Evolutionary conservation across 331 rosid species (phyloP).

Genomic region (Dryas integrifolia): DNA sequence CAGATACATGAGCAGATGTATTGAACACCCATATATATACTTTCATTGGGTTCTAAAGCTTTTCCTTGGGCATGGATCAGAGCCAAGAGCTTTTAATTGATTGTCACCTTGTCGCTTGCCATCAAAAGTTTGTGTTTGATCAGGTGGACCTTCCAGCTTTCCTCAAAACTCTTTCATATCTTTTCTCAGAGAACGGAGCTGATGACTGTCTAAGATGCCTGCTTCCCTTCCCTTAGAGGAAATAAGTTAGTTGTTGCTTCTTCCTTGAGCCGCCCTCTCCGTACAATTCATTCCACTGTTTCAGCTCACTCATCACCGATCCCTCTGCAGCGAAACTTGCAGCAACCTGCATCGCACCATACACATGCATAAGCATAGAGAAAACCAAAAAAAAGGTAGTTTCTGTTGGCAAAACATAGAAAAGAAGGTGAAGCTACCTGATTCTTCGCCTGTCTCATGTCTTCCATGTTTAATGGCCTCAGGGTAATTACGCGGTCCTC

Average conservation of each 20-base stretch:
- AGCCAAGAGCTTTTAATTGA: conserved; percentile 6
- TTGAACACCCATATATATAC: conserved; percentile 9
- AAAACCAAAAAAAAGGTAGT: background rate
- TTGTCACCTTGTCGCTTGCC: conserved; percentile 6
- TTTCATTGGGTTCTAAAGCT: conserved; percentile 17
- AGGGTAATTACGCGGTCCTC: conserved; percentile 55
- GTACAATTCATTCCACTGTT: conserved; percentile 86
- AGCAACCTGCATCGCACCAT: conserved; percentile 53
- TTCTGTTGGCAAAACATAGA: background rate
- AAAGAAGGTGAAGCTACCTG: conserved; percentile 46
- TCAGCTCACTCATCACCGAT: conserved; percentile 76
- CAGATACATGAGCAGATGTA: background rate
- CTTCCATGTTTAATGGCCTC: conserved; percentile 78
- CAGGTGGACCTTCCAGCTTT: conserved; percentile 25
- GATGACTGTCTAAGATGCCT: conserved; percentile 20
- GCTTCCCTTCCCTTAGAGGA: conserved; percentile 47
- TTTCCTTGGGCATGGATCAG: conserved; percentile 11
- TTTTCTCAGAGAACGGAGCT: conserved; percentile 8
- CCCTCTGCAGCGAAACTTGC: conserved; percentile 93
- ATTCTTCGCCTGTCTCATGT: conserved; percentile 79
- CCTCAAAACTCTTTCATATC: conserved; percentile 27
- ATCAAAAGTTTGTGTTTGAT: conserved; percentile 12
- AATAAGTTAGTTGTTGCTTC: conserved; percentile 88
- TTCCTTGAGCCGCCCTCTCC: conserved; percentile 98
- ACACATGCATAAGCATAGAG: background rate